Evolutionary conservation across 345 rosid genomes (phyloP).

Genomic region (Aquilaria sinensis): DNA sequence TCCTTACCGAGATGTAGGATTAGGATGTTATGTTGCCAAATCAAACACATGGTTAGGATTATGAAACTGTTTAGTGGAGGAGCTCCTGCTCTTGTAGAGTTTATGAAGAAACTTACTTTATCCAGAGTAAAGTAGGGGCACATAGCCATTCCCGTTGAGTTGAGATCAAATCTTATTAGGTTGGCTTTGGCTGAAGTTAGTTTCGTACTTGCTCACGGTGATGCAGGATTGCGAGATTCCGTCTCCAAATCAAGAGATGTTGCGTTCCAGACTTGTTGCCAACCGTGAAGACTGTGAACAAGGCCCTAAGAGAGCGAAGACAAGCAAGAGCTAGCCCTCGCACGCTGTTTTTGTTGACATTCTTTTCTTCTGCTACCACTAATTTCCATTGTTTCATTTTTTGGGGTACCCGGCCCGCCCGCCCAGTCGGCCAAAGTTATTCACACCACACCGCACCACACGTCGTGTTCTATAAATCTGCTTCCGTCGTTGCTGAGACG

Average conservation of each 20-base stretch:
- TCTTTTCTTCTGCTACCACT: slow-evolving; percentile 5
- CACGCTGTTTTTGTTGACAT: background rate
- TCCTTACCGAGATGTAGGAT: slow-evolving; percentile 17
- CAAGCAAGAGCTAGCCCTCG: slow-evolving; percentile 25
- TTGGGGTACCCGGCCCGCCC: slow-evolving; percentile 6
- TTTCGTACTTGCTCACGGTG: background rate
- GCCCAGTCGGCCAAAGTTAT: slow-evolving; percentile 7
- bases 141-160: too few relatives aligned
- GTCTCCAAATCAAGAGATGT: slow-evolving; percentile 21
- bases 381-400: slow-evolving; percentile 16
- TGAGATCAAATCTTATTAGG: too few relatives aligned
- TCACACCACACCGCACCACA: background rate
- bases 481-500: slow-evolving; percentile 19
- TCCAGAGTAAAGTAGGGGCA: too few relatives aligned
- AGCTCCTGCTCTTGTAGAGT: too few relatives aligned
- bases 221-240: slow-evolving; percentile 27
- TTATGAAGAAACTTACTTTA: too few relatives aligned
- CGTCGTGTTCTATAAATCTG: slow-evolving; percentile 25
- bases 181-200: too few relatives aligned
- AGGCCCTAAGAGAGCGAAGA: slow-evolving; percentile 47
- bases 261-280: slow-evolving; percentile 25
- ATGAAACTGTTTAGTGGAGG: too few relatives aligned
- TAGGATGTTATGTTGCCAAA: slow-evolving; percentile 15
- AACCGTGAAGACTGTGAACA: slow-evolving; percentile 25
- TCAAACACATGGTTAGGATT: slow-evolving; percentile 6